Base-by-base conservation (phyloP, 805 yeast species). In the Kurtzmaniella fragi region DNA sequence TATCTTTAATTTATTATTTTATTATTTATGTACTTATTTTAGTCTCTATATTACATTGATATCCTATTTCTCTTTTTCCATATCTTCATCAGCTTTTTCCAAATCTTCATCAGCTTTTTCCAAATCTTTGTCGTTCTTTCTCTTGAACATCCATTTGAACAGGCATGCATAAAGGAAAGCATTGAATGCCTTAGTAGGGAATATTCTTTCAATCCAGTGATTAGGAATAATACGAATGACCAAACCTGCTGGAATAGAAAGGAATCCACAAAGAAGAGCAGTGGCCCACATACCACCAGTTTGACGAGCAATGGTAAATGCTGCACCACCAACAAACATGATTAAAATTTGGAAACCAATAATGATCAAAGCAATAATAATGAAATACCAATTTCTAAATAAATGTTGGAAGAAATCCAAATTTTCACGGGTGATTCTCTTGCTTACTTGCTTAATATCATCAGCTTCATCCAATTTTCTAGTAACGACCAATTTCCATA, bases 261-360 rank as follows among this genome's bases (percentile, higher is more conserved):
- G 35, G 45, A 84, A 57, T 25, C 98, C 98, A 64, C 95, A 78
- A 20, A 84, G 53, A 4, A 91, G 62, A 0, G 98, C 93, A 2
- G 88, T 80, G 1, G 77, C 93, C 99, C 99, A 95, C 84, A 82
- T 80, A 1, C 78, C 78, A 6, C 84, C 84, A 1, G 95, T 83
- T 62, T 85, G 95, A 45, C 82, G 73, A 2, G 77, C 78, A 47
- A 90, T 73, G 6, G 90, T 78, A 63, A 93, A 93, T 0, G 99
- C 96, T 31, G 91, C 85, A 40, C 99, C 99, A 39, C 99, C 99
- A 46, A 87, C 91, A 62, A 81, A 85, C 98, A 93, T 93, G 51
- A 93, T 91, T 39, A 91, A 61, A 3, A 89, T 69, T 66, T 93
- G 99, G 62, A 80, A 77, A 4, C 84, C 90, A 25, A 82, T 93